Base-by-base conservation (phyloP, 1,284 basidiomycete species). In the Cutaneotrichosporon dermatis region DNA sequence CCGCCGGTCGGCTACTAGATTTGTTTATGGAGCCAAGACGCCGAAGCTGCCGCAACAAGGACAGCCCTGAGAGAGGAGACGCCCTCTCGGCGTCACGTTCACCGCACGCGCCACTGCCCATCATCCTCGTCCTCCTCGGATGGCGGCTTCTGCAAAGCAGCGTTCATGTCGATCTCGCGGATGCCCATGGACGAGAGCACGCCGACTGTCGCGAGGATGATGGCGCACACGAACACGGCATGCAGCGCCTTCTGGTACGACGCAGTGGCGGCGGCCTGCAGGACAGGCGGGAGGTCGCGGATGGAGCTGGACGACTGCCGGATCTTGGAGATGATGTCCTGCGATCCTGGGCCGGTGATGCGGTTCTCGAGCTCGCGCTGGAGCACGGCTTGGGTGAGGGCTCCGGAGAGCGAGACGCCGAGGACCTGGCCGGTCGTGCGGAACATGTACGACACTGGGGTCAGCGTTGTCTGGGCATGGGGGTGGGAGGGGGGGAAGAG, bases 401-500 rank as follows among this genome's bases (percentile, higher is more conserved):
- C 88, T 37, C 89, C 89, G 63, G 88, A 87, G 49, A 93, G 79
- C 67, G 88, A 88, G 55, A 94, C 92, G 51, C 91, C 91, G 49
- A 94, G 82, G 16, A 92, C 92, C 79, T 94, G 92, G 12, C 92
- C 92, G 10, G 89, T 90, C 5, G 90, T 92, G 67, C 91, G 82
- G 80, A 92, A 92, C 53, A 93, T 81, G 78, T 94, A 94, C 33
- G 89, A 90, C 67, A 93, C 90, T 93, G 69, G 2, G 11, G 34
- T 45, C 13, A n/a, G 16, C n/a, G n/a, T n/a, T n/a, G n/a, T n/a
- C n/a, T n/a, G n/a, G n/a, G n/a, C n/a, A n/a, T n/a, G n/a, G n/a
- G n/a, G n/a, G n/a, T n/a, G n/a, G n/a, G n/a, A n/a, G n/a, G n/a
- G n/a, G n/a, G n/a, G n/a, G n/a, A n/a, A n/a, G n/a, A n/a, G n/a